Percentiles rank a stretch among this genome's conserved stretches.
phyloP scores from a whole-genome alignment of 1,284 basidiomycete species.

The Fistulinella cinereoalba region DNA sequence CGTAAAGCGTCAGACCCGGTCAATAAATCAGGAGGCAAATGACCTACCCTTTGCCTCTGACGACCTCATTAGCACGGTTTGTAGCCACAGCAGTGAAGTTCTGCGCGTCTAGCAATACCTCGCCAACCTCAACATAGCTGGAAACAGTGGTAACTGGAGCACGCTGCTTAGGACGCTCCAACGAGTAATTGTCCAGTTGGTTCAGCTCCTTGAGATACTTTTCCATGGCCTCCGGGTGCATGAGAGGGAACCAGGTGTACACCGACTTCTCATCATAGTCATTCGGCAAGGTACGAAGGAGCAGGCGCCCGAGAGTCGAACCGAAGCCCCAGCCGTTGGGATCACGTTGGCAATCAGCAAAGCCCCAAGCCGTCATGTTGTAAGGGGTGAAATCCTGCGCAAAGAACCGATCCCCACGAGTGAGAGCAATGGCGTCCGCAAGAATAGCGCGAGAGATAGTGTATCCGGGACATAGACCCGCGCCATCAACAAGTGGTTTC shows the following conservation, averaged over 20 bases:
- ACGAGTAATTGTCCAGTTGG: constrained; percentile 50
- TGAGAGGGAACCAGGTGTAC: constrained; percentile 85
- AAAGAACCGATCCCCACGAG: constrained; percentile 80
- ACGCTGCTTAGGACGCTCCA: constrained; percentile 43
- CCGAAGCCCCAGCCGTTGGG: constrained; percentile 66
- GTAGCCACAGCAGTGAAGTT: constrained; percentile 51
- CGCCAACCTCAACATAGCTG: constrained; percentile 50
- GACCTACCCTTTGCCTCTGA: constrained; percentile 57
- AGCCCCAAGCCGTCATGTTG: constrained; percentile 82
- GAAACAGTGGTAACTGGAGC: constrained; percentile 34
- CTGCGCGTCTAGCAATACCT: constrained; percentile 48
- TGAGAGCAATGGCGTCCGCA: constrained; percentile 83
- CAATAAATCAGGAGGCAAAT: not conserved
- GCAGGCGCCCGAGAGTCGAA: constrained; percentile 68
- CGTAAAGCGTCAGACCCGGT: not conserved
- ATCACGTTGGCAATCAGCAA: constrained; percentile 73
- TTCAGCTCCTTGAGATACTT: constrained; percentile 54
- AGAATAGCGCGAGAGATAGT: constrained; percentile 87
- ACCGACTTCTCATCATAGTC: constrained; percentile 67
- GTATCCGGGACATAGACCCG: constrained; percentile 81
- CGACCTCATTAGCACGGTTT: constrained; percentile 47
- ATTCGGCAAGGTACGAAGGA: constrained; percentile 71
- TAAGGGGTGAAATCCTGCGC: constrained; percentile 79
- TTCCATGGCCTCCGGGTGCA: constrained; percentile 71
- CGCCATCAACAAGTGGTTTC: constrained; percentile 74